A percentile compares a stretch with the other conserved stretches of the same genome.
Evolutionary conservation across 176 grass and related monocot genomes (phyloP).

Genomic region (Hsuehochloa calcarea): DNA sequence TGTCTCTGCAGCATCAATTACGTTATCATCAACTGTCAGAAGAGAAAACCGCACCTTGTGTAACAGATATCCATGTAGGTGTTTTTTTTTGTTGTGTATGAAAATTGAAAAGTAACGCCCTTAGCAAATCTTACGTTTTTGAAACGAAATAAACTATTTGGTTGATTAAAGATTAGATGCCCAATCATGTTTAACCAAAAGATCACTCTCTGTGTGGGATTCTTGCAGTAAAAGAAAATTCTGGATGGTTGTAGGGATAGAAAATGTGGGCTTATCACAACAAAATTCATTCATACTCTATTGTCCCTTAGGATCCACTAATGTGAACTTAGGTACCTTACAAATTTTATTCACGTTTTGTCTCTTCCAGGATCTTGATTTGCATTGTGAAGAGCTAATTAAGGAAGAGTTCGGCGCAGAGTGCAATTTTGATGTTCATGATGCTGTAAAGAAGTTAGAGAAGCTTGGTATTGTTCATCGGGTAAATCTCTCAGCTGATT

Average conservation of each 20-base stretch:
- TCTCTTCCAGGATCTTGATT: slow-evolving; percentile 68
- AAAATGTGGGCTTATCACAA: background rate
- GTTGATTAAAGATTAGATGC: slow-evolving; percentile 4
- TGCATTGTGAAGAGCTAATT: slow-evolving; percentile 70
- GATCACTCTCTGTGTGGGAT: background rate
- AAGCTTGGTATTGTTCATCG: slow-evolving; percentile 75
- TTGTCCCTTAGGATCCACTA: background rate
- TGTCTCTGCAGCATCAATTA: background rate
- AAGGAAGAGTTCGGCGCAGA: slow-evolving; percentile 67
- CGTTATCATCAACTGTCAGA: background rate
- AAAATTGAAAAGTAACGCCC: background rate
- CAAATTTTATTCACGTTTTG: background rate
- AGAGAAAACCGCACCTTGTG: background rate
- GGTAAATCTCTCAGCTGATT: slow-evolving; percentile 46
- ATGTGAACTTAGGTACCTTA: background rate
- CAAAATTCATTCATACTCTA: background rate
- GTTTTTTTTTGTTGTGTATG: background rate
- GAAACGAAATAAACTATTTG: background rate
- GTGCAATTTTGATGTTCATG: slow-evolving; percentile 84
- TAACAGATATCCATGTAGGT: background rate
- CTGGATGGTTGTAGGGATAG: background rate
- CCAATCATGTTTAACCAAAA: background rate
- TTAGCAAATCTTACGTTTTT: background rate
- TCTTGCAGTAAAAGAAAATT: slow-evolving; percentile 10
- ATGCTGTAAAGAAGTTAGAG: slow-evolving; percentile 86